A percentile compares a stretch with the other conserved stretches of the same genome.
These are phyloP conservation scores for Adenanthera pavonina DNA, from an alignment of 306 rosid genomes.

Conservation along the genomic window DNA sequence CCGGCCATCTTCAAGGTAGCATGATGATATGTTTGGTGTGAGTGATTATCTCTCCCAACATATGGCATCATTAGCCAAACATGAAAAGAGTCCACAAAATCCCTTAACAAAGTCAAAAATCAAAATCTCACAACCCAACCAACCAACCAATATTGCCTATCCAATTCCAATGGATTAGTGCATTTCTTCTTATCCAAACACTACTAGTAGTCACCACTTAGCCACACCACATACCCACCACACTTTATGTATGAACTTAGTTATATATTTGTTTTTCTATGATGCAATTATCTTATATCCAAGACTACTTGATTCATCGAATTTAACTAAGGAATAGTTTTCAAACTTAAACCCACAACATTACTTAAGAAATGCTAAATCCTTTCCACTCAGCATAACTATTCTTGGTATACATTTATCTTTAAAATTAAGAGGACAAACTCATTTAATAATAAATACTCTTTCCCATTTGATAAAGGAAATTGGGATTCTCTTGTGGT, in stretches of 20 bases:
- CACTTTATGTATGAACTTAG: background rate
- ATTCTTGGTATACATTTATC: background rate
- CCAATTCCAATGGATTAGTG: background rate
- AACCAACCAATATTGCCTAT: background rate
- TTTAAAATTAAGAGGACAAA: background rate
- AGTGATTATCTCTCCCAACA: background rate
- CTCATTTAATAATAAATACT: background rate
- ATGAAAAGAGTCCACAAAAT: background rate
- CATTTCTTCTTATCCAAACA: background rate
- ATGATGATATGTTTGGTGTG: conserved; percentile 11
- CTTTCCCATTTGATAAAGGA: background rate
- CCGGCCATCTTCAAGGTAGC: background rate
- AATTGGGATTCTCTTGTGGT: background rate
- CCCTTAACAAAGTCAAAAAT: background rate
- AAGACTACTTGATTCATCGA: too few relatives aligned
- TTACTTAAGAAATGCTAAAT: too few relatives aligned
- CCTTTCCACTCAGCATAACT: too few relatives aligned
- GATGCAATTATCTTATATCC: too few relatives aligned
- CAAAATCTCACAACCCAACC: background rate
- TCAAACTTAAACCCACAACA: too few relatives aligned
- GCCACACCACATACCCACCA: background rate
- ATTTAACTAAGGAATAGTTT: too few relatives aligned
- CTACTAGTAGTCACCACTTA: background rate
- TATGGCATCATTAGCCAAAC: conserved; percentile 15
- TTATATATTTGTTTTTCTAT: too few relatives aligned